Evolutionary conservation across 192 early-diverging fungal genomes (phyloP).

Genomic region (Rhizophagus clarus): DNA sequence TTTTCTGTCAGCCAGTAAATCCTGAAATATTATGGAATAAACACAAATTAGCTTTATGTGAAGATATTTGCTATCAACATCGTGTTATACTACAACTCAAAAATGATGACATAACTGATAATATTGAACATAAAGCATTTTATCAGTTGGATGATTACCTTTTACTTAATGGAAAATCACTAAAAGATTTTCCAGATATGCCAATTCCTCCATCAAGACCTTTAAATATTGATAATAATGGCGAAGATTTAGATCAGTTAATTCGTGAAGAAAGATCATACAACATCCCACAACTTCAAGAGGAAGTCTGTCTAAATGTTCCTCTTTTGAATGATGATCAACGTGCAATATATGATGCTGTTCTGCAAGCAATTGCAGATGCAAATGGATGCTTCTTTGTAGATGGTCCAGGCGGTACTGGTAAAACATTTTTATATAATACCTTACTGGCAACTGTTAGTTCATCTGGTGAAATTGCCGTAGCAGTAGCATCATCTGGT

Average conservation of each 20-base stretch:
- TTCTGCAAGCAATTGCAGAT: neutral
- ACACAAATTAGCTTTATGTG: neutral
- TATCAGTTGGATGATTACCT: neutral
- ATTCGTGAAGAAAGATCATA: neutral
- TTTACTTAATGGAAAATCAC: constrained; percentile 23
- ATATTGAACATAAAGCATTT: neutral
- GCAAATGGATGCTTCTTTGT: constrained; percentile 32
- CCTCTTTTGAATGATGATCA: constrained; percentile 18
- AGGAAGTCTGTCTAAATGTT: neutral
- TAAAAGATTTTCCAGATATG: constrained; percentile 28
- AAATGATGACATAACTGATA: neutral
- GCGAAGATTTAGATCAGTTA: neutral
- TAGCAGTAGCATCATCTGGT: constrained; percentile 40
- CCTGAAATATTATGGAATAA: neutral
- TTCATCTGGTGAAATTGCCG: constrained; percentile 15
- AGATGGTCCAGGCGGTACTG: constrained; percentile 38
- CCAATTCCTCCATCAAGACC: neutral
- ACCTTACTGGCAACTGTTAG: constrained; percentile 23
- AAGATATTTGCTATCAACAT: constrained; percentile 17
- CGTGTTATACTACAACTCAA: neutral
- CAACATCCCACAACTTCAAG: no score
- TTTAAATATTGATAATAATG: neutral
- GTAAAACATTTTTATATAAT: constrained; percentile 31
- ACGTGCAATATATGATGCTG: constrained; percentile 9
- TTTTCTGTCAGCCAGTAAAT: neutral